Conservation (phyloP, 2,329 filamentous ascomycete genomes). For the Trichoderma polysporum region DNA sequence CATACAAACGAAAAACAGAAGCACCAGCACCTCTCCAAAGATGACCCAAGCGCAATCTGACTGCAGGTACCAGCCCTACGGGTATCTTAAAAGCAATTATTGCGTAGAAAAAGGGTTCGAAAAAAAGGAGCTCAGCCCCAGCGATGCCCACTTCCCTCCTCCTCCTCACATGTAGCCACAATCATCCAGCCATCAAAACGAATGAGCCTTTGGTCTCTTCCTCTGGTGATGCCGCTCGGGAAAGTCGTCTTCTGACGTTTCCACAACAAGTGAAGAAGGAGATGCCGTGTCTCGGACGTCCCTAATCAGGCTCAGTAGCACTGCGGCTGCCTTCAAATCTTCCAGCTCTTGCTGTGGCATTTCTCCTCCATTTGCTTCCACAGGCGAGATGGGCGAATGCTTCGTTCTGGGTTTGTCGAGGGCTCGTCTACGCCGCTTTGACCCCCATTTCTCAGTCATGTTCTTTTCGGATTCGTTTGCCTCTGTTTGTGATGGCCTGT, state of each 20-base stretch:
- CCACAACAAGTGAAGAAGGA: not conserved
- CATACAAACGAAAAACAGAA: not conserved
- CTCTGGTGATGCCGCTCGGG: not conserved
- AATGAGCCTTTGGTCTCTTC: constrained; percentile 18
- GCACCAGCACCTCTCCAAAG: not conserved
- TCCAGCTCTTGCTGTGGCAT: constrained; percentile 5
- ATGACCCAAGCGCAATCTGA: not conserved
- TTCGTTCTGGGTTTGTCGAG: not conserved
- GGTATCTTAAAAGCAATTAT: constrained; percentile 9
- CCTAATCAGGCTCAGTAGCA: constrained; percentile 21
- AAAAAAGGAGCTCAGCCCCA: not conserved
- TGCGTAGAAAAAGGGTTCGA: not conserved
- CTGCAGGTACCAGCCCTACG: constrained; percentile 2
- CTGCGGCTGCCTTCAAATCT: constrained; percentile 19
- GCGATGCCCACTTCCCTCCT: not conserved
- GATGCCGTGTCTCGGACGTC: not conserved
- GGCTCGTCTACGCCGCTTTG: constrained; percentile 12
- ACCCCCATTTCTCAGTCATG: not conserved
- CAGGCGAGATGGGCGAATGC: not conserved
- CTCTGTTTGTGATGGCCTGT: not conserved
- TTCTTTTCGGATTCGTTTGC: not conserved
- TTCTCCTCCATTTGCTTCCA: not conserved
- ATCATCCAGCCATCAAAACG: constrained; percentile 3
- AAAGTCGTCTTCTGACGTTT: constrained; percentile 5
- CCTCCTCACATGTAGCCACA: no score